These are phyloP conservation scores for Eucalyptus lansdowneana DNA, from an alignment of 345 rosid genomes.

Conservation along the genomic window DNA sequence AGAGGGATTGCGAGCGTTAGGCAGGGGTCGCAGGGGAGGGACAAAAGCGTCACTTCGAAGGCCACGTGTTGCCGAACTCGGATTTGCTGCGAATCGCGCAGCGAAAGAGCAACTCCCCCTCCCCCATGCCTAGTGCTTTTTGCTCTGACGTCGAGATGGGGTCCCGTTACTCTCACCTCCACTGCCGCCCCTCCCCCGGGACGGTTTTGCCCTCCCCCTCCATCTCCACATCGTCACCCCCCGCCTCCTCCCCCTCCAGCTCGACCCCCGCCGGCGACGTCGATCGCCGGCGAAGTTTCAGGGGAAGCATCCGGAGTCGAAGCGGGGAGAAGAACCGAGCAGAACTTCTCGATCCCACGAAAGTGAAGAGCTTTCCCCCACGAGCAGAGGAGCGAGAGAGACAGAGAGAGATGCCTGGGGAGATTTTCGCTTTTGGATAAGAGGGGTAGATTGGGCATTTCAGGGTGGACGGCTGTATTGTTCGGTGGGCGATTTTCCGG, in stretches of 20 bases:
- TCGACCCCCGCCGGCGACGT: neutral
- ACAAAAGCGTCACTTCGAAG: neutral
- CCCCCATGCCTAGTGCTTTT: neutral
- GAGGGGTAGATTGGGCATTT: neutral
- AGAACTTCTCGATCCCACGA: neutral
- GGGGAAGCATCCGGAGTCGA: neutral
- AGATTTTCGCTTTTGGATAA: neutral
- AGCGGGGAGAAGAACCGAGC: neutral
- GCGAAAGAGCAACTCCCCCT: neutral
- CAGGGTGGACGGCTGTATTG: no score
- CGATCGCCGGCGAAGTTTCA: neutral
- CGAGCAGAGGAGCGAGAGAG: neutral
- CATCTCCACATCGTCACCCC: neutral
- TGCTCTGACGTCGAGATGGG: neutral
- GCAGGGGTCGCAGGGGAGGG: neutral
- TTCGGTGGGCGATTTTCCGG: neutral
- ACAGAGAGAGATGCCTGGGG: neutral
- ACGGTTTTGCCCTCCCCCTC: neutral
- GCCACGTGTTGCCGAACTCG: slow-evolving; percentile 26
- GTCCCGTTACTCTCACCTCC: neutral
- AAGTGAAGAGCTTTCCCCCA: neutral
- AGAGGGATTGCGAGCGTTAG: neutral
- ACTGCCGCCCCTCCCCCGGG: neutral
- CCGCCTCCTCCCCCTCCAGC: neutral
- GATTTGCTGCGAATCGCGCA: neutral